Base-by-base conservation (phyloP, 176 grass and related monocot species). In the Eleusine indica region DNA sequence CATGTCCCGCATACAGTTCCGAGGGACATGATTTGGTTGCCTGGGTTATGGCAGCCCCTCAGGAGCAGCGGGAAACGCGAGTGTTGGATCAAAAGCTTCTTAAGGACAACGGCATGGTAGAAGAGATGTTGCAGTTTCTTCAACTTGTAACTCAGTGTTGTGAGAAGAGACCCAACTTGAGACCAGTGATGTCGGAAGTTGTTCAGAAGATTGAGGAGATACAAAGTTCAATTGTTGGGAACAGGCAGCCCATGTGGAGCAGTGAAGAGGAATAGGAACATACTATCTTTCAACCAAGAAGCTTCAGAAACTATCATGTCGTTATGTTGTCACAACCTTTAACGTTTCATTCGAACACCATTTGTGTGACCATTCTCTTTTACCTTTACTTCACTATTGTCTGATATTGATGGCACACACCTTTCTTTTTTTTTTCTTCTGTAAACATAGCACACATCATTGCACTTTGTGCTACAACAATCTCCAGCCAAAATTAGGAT, bases 81-180 rank as follows among this genome's bases (percentile, higher is more conserved):
- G 43, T n/a, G 43, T 71, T 71, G 0, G 42, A 71, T 48, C 4
- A 48, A 19, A 25, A 71, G 21, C 42, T 71, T 21, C 42, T 46
- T 71, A 28, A 1, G 43, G 3, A 16, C 12, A 19, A 28, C 3
- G 28, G 19, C 29, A 42, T 17, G 0, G 69, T 71, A 25, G 21
- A 29, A 25, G 70, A 72, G 42, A 6, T 72, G 43, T 5, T 29
- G 12, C 13, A 44, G 22, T 44, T 77, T 61, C 21, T 77, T 28
- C 9, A 44, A 44, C 56, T 77, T 61, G 75, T 21, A 17, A 44
- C 42, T 63, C 21, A 29, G 43, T 77, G 75, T 22, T 77, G 75
- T 29, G 5, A 22, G 4, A 17, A 29, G n/a, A 2, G 25, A 2
- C n/a, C 21, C 14, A 4, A 1, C 1, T 4, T 5, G n/a, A 19